Evolutionary conservation across 176 grass and related monocot genomes (phyloP), one percentile per base, ranked within the genome.

Genomic region (Areca catechu): DNA sequence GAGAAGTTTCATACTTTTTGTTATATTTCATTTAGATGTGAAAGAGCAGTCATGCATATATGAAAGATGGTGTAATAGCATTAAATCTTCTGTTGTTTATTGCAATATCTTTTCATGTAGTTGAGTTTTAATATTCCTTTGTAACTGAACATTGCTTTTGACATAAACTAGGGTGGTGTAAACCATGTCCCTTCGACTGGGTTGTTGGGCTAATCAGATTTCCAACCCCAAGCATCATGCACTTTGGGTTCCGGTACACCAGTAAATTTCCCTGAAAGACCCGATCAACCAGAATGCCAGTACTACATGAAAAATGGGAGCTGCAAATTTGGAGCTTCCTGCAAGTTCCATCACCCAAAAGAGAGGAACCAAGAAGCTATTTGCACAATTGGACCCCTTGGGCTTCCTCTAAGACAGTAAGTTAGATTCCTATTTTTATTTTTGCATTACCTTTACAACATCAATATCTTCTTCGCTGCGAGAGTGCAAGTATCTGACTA

Each of bases 271-370:
- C 77, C 77, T 16, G 77, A 80, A 48, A 68, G 77, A 22, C 77
- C 56, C 4, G 77, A 74, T 67, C 77, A 68, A 56, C 70, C 77
- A n/a, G 63, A 74, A 34, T 80, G 77, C 27, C 77, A 68, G 58
- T 65, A 68, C 49, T 80, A 67, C 22, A 54, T 80, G 61, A 80
- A 56, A 65, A 82, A 72, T 16, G 73, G 79, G 49, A 54, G 49
- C 24, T 82, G 79, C 67, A 76, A 76, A 58, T 76, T 53, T 71
- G 79, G 79, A 23, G 22, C 52, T 67, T 69, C 79, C 16, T 76
- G 79, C 69, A 82, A 82, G 54, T 82, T 76, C 52, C 66, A 82
- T 49, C 79, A 82, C 34, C 79, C 79, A 65, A 73, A 65, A 18
- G 73, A 76, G 28, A 72, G 61, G 69, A 68, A 55, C 53, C 60